phyloP scores from a whole-genome alignment of 1,284 basidiomycete species.

The Hemileia vastatrix region DNA sequence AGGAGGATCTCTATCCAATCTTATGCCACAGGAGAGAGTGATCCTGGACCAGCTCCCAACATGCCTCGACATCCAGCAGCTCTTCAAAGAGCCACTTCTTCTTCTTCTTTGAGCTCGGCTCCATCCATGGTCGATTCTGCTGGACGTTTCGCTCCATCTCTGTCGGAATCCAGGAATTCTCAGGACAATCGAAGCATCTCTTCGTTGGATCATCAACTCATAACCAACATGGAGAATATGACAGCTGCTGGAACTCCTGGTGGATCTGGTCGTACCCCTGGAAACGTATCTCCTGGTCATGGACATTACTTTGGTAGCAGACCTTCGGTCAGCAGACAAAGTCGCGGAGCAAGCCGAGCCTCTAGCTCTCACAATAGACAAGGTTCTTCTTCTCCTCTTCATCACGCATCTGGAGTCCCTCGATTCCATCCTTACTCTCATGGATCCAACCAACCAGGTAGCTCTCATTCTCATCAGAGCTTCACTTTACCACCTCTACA shows the following conservation, averaged over 20 bases:
- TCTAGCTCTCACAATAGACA: conserved; percentile 33
- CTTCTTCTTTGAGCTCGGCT: conserved; percentile 31
- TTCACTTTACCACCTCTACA: neutral
- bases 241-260: conserved; percentile 26
- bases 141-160: conserved; percentile 27
- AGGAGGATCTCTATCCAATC: conserved; percentile 35
- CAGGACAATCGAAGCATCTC: conserved; percentile 31
- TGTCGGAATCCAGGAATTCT: conserved; percentile 30
- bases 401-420: conserved; percentile 34
- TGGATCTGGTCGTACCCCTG: conserved; percentile 28
- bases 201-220: conserved; percentile 37
- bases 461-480: neutral
- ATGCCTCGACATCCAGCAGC: conserved; percentile 18
- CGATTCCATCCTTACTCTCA: conserved; percentile 39
- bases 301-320: conserved; percentile 29
- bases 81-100: conserved; percentile 33
- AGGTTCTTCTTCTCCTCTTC: conserved; percentile 37
- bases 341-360: conserved; percentile 32
- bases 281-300: conserved; percentile 33
- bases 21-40: conserved; percentile 35
- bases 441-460: conserved; percentile 12
- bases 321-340: conserved; percentile 32
- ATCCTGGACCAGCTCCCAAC: conserved; percentile 30
- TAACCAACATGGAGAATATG: conserved; percentile 39
- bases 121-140: conserved; percentile 28